phyloP scores from a whole-genome alignment of 129 eudicot genomes.

The Saposhnikovia divaricata region DNA sequence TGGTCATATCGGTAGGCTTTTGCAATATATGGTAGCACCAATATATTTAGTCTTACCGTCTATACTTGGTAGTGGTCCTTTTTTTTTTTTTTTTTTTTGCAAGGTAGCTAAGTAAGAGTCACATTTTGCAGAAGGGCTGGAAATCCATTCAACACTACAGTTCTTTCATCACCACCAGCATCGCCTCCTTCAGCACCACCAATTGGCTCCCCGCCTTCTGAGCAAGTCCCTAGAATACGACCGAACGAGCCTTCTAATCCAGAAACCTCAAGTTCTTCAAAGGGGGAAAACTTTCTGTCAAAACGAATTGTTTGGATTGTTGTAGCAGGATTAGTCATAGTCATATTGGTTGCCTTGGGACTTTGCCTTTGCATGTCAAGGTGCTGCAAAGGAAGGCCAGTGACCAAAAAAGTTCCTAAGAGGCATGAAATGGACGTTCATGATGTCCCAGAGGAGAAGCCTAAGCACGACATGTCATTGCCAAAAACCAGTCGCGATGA shows the following conservation, averaged over 20 bases:
- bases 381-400: constrained; percentile 40
- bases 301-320: constrained; percentile 39
- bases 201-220: constrained; percentile 43
- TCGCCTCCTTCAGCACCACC: constrained; percentile 47
- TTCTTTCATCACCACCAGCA: constrained; percentile 59
- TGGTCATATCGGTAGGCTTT: background rate
- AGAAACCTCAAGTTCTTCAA: constrained; percentile 22
- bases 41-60: background rate
- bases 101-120: constrained; percentile 2
- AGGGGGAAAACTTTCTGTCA: constrained; percentile 15
- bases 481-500: constrained; percentile 33
- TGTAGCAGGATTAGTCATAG: constrained; percentile 40
- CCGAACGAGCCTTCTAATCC: constrained; percentile 34
- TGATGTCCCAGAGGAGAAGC: constrained; percentile 22
- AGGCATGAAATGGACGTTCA: constrained; percentile 18
- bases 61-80: background rate
- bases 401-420: constrained; percentile 21
- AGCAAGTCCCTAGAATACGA: constrained; percentile 34
- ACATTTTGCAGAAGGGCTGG: constrained; percentile 54
- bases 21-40: background rate
- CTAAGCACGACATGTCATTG: constrained; percentile 22
- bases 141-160: constrained; percentile 81
- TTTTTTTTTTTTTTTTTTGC: background rate
- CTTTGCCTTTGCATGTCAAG: constrained; percentile 46
- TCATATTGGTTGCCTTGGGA: constrained; percentile 37